These are phyloP conservation scores for Colletotrichum limetticola DNA, from an alignment of 2,329 filamentous ascomycete species.

Conservation along the genomic window DNA sequence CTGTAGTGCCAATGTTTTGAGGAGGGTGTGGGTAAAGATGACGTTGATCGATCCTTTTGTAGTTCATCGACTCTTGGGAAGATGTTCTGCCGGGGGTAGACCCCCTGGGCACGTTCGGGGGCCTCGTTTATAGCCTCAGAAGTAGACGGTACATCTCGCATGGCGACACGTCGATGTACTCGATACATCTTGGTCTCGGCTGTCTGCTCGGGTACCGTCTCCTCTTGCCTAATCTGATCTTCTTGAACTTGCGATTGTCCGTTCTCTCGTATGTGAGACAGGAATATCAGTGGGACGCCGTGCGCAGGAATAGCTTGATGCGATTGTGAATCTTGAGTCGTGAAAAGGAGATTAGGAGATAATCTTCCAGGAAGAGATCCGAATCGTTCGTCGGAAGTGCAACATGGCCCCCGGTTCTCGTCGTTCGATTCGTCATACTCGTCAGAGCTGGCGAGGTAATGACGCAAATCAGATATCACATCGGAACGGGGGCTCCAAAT, in stretches of 20 bases:
- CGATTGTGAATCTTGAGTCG: not conserved
- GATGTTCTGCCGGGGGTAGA: not conserved
- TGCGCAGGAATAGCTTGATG: not conserved
- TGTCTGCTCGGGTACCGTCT: not conserved
- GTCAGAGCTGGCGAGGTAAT: constrained; percentile 6
- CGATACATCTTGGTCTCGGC: constrained; percentile 1
- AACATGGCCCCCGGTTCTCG: not conserved
- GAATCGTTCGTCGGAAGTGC: not conserved
- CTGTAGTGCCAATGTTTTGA: not conserved
- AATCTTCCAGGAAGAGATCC: not conserved
- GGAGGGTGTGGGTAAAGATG: constrained; percentile 5
- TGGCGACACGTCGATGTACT: not conserved
- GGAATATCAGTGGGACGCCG: not conserved
- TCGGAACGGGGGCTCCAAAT: not conserved
- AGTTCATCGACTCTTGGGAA: constrained; percentile 9
- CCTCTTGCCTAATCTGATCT: not conserved
- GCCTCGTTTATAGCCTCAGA: not conserved
- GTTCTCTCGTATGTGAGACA: not conserved
- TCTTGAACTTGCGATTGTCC: not conserved
- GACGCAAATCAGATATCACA: constrained; percentile 31
- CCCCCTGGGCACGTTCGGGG: not conserved
- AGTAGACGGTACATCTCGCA: constrained; percentile 24
- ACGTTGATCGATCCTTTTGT: constrained; percentile 22
- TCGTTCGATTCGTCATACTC: constrained; percentile 17
- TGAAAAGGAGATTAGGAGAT: not conserved